phyloP scores from a whole-genome alignment of 2,329 filamentous ascomycete species.

The Hymenoscyphus albidus region DNA sequence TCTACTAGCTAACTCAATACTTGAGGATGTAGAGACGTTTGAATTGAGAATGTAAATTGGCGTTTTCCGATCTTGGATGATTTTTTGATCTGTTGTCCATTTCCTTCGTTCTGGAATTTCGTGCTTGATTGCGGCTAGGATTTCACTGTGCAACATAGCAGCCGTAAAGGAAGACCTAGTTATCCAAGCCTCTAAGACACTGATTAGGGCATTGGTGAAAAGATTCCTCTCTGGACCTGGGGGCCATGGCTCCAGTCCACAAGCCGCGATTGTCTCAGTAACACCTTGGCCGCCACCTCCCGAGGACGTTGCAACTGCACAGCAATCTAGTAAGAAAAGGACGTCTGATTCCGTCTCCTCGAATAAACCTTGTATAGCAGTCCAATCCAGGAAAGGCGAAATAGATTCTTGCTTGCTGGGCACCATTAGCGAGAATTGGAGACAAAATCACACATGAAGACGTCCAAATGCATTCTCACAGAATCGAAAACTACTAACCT shows the following conservation, averaged over 20 bases:
- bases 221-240: conserved; percentile 18
- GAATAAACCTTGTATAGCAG: conserved; percentile 12
- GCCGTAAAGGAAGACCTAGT: conserved; percentile 21
- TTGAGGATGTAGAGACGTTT: conserved; percentile 1
- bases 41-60: conserved; percentile 15
- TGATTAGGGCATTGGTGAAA: conserved; percentile 23
- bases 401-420: conserved; percentile 10
- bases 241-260: conserved; percentile 18
- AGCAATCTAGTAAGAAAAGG: conserved; percentile 16
- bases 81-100: conserved; percentile 7
- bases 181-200: conserved; percentile 23
- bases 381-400: conserved; percentile 13
- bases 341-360: conserved; percentile 14
- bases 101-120: conserved; percentile 11
- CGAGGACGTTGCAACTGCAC: conserved; percentile 5
- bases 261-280: conserved; percentile 23
- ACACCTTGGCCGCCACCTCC: conserved; percentile 9
- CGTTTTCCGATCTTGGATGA: conserved; percentile 9
- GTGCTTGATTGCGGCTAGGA: conserved; percentile 14
- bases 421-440: neutral
- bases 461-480: neutral
- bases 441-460: neutral
- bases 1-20: conserved; percentile 14
- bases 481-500: conserved; percentile 5
- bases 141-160: conserved; percentile 26